These are phyloP conservation scores for Eremochloa ophiuroides DNA, from an alignment of 176 grass and related monocot species.

Conservation along the genomic window DNA sequence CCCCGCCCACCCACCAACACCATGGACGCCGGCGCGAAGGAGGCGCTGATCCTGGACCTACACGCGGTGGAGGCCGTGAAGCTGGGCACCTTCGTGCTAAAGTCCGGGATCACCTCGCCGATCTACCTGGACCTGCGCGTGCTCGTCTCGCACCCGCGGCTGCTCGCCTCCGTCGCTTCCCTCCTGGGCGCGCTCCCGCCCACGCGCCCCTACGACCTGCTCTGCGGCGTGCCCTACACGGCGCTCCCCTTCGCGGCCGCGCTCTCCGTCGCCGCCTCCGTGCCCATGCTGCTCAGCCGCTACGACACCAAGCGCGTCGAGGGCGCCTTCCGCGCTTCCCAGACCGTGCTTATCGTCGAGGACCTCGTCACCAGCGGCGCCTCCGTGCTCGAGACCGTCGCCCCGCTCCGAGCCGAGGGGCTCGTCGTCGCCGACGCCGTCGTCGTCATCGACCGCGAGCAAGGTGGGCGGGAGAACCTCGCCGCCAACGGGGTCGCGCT, in stretches of 20 bases:
- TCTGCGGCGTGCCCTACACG: conserved; percentile 94
- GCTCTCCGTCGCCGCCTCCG: conserved; percentile 39
- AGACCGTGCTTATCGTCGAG: conserved; percentile 75
- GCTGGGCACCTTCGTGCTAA: conserved; percentile 84
- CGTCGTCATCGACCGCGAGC: conserved; percentile 87
- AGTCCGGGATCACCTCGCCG: conserved; percentile 86
- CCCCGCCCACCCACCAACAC: too few relatives aligned
- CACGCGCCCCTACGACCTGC: conserved; percentile 56
- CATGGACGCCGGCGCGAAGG: conserved; percentile 55
- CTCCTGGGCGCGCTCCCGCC: conserved; percentile 51
- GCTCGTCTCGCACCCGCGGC: conserved; percentile 70
- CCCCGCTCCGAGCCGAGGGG: conserved; percentile 56
- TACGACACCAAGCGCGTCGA: conserved; percentile 68
- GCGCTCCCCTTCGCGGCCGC: conserved; percentile 82
- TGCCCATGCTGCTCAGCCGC: conserved; percentile 88
- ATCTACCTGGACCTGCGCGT: conserved; percentile 94
- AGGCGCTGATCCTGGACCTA: conserved; percentile 67
- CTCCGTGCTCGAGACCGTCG: conserved; percentile 79
- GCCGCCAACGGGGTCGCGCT: conserved; percentile 58
- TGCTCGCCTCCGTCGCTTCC: conserved; percentile 56
- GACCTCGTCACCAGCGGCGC: conserved; percentile 91
- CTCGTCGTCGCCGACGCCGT: conserved; percentile 60
- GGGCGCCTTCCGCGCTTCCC: conserved; percentile 41
- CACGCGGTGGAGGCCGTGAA: conserved; percentile 81
- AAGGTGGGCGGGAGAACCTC: conserved; percentile 82